phyloP scores from a whole-genome alignment of 352 stramenopile genomes.

The Phytophthora chlamydospora region DNA sequence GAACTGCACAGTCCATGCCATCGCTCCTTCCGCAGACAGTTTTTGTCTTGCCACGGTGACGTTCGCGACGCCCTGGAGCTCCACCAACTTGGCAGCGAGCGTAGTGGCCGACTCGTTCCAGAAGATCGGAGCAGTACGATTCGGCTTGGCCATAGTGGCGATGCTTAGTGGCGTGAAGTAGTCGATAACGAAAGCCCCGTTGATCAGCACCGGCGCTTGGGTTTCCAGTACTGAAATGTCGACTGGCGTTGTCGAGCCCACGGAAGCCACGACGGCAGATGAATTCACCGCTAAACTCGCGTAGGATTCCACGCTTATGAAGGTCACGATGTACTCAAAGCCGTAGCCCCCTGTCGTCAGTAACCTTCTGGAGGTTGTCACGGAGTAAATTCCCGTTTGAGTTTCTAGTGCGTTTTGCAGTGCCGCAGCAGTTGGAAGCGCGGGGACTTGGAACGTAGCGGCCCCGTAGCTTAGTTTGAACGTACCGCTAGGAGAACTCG shows the following conservation, averaged over 20 bases:
- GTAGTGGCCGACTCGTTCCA: conserved; percentile 55
- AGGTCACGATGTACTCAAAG: conserved; percentile 58
- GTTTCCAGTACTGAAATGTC: conserved; percentile 28
- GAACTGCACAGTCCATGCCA: conserved; percentile 75
- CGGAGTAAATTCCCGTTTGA: conserved; percentile 45
- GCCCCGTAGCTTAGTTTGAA: conserved; percentile 57
- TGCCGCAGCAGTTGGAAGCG: conserved; percentile 23
- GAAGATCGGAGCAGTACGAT: conserved; percentile 34
- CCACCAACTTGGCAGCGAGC: conserved; percentile 39
- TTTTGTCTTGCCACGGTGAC: conserved; percentile 44
- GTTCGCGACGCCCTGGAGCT: conserved; percentile 59
- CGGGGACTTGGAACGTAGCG: conserved; percentile 15
- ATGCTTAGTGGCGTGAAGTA: conserved; percentile 58
- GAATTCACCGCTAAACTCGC: conserved; percentile 32
- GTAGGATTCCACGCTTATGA: conserved; percentile 59
- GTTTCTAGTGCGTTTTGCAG: conserved; percentile 44
- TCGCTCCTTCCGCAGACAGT: conserved; percentile 60
- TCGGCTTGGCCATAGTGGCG: conserved; percentile 29
- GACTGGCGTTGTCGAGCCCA: conserved; percentile 13
- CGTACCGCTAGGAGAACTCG: conserved; percentile 39
- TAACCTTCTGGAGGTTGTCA: conserved; percentile 25
- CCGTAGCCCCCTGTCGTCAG: conserved; percentile 37
- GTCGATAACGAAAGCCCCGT: conserved; percentile 52
- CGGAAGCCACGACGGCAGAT: conserved; percentile 18
- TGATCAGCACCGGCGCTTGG: conserved; percentile 49